Evolutionary conservation across 1,139 yeast species (phyloP), one percentile per base, ranked within the genome.

Genomic region (Pneumocystis wakefieldiae): DNA sequence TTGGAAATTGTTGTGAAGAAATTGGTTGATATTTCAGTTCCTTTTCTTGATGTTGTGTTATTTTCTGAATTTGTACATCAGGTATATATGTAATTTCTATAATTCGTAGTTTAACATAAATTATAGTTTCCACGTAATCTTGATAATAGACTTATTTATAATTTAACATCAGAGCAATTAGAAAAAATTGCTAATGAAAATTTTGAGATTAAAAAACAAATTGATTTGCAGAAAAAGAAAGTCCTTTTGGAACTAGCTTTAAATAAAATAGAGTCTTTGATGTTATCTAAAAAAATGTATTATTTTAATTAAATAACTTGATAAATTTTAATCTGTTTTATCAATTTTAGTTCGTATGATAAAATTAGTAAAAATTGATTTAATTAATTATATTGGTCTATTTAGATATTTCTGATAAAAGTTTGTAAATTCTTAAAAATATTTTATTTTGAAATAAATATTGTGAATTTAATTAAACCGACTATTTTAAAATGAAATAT

Each of bases 131-230:
- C 98, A 1, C 81, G 97, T 64, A 97, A 90, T 72, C 78, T 94
- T 67, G 99, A 94, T 73, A 78, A 79, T 64, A 83, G 85, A 68
- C 80, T 94, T 67, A 83, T 87, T 66, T 79, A 78, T 66, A 79
- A 79, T 62, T 76, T 92, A 70, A 78, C 83, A 12, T 79, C 79
- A 62, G 95, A 89, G 63, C 95, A 91, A 71, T 80, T 92, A 66
- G 97, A 91, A 71, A 76, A 77, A 66, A 88, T 91, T 76, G 98
- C 98, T 0, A 89, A 89, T 71, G 97, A 94, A 73, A 98, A 94
- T 75, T 94, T 96, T 17, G 87, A 85, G 75, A 83, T 92, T 66
- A 86, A 86, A 72, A 82, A 85, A 69, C 98, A 94, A 71, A 87
- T 94, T 68, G 97, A 92, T 71, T 76, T 94, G 67, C 98, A 94